Evolutionary conservation across 495 filamentous ascomycete species (phyloP), one percentile per base, ranked within the genome.

Genomic region (Hypoxylon intermedium): DNA sequence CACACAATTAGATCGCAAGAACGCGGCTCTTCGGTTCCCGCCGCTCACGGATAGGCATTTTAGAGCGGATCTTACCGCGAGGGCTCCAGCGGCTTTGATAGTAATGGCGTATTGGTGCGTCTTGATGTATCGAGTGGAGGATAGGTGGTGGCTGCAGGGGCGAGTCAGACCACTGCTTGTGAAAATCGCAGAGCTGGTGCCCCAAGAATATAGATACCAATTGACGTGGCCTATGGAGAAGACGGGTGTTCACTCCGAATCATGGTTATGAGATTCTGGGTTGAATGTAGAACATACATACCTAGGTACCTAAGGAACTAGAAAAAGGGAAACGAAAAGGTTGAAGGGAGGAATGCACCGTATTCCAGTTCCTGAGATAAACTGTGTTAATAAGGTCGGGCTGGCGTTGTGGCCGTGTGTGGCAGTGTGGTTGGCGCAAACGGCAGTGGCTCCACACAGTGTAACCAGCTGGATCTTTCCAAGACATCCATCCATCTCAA

Each of bases 21-120:
- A 60, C 9, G 62, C 62, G 0, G 57, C 62, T 7, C 54, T 69
- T 1, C 43, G 53, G 6, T 69, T 66, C 30, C 58, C 53, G 11
- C 31, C 48, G 1, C 26, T 57, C 30, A 44, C 60, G 42, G 36
- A 26, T 15, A n/a, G 23, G 13, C 26, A 53, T 18, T 58, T 69
- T 12, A 36, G 52, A 16, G 53, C 23, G 12, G 44, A 47, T 6
- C 52, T 66, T 4, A 58, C 53, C 1, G 49, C 15, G 12, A 47
- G 44, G 23, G 37, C 28, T 2, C 58, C 58, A 23, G 45, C 58
- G 18, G 63, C 67, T n/a, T 58, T 69, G 1, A 38, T 69, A 0
- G 7, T 67, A 1, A 63, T 67, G 63, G 58, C 58, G 4, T 69
- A 31, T n/a, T 69, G 67, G 67, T 67, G 62, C 20, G 50, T 69